Base-by-base conservation (phyloP, 176 grass and related monocot genomes). In the Eragrostis curvula region DNA sequence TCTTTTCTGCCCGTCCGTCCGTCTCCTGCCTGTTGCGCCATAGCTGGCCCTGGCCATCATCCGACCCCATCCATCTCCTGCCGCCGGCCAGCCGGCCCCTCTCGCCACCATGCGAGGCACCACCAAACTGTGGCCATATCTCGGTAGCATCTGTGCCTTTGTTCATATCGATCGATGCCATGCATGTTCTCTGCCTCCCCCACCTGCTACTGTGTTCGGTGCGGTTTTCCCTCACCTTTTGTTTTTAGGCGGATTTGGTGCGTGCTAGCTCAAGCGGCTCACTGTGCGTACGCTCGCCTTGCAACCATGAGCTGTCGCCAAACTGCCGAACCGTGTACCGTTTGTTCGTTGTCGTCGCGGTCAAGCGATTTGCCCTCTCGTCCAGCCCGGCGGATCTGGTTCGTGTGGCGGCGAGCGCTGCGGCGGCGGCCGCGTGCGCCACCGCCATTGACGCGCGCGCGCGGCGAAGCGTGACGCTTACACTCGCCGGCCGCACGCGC, bases 291-390 rank as follows among this genome's bases (percentile, higher is more conserved):
- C 24, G 58, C 16, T 52, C 47, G 45, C 60, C 40, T 44, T 60
- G 29, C 72, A 24, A 17, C 50, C 49, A 21, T 80, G 64, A 80
- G 78, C 65, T 80, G 78, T 69, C 47, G 15, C n/a, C n/a, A 68
- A 9, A 1, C 11, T 52, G 70, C 70, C 46, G 9, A 47, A 47
- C 46, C 44, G 44, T 45, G 44, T 45, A 45, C 44, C 8, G 44
- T 11, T 45, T 45, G 9, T 7, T 45, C 44, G 44, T 45, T 7
- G 2, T 45, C 53, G 42, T 36, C 8, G 61, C 32, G 16, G 50
- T 55, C 50, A 11, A 55, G 9, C 64, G 21, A 5, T 52, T 7
- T 15, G 27, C 27, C 27, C 2, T 24, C 29, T 44, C n/a, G n/a
- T n/a, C 44, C 24, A 25, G n/a, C 7, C 14, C 8, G 16, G 6